Evolutionary conservation across 352 stramenopile species (phyloP), one percentile per base, ranked within the genome.

Genomic region (Globisporangium lucens): DNA sequence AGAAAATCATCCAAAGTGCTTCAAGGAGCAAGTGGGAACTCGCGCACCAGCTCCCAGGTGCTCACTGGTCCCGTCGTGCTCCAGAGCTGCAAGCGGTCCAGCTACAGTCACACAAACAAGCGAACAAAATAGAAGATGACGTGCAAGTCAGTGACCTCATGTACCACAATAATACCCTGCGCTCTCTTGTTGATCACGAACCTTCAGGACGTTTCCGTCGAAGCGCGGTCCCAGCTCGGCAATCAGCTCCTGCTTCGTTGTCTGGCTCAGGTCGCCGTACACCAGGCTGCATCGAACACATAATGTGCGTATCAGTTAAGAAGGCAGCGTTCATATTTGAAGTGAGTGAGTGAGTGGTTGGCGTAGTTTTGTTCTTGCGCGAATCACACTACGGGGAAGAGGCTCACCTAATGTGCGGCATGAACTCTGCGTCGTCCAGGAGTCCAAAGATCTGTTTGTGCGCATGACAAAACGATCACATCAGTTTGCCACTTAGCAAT

Each of bases 371-470:
- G 29, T 51, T 27, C 17, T 38, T 60, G 56, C 69, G 43, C 41
- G n/a, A 27, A 38, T 6, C 56, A 27, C 27, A 17, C 4, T 20
- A 13, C 6, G 15, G 41, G 41, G 13, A 49, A 10, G 15, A 24
- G 24, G 29, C 77, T 47, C 49, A 89, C 83, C 83, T 91, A 62
- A 87, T 65, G 52, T 91, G 83, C 0, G 83, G 77, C 79, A 89
- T 89, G 68, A 88, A 89, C 36, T 47, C 65, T 8, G 71, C 71
- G n/a, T 79, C 74, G 24, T 77, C 47, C n/a, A 73, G 56, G 15
- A 76, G 63, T 2, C 38, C 70, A 38, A 85, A 91, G 22, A 85
- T 66, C 82, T 86, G 29, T 41, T 30, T 4, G 17, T 22, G 15
- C 17, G 43, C 43, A 49, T 9, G 43, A 10, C 8, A 7, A 49